Evolutionary conservation across 768 basidiomycete genomes (phyloP).

Genomic region (Terana coerulea): DNA sequence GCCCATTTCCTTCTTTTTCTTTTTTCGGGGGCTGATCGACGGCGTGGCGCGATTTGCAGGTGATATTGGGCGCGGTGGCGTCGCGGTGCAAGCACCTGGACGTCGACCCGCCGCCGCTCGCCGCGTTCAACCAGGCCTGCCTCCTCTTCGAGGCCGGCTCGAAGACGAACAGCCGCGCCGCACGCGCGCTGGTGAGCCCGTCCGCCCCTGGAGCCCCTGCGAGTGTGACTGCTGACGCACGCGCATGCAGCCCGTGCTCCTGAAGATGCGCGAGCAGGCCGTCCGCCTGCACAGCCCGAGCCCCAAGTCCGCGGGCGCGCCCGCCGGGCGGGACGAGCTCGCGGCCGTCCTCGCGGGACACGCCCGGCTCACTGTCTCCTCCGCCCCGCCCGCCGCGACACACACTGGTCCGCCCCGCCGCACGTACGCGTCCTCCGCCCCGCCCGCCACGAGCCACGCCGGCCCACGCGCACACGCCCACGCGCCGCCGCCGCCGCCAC

Average conservation of each 20-base stretch:
- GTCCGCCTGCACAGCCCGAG: slow-evolving; percentile 24
- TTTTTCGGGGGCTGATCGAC: background rate
- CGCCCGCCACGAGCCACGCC: background rate
- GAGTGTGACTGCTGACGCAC: background rate
- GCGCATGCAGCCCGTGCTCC: slow-evolving; percentile 38
- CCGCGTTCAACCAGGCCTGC: slow-evolving; percentile 45
- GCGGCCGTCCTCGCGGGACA: slow-evolving; percentile 33
- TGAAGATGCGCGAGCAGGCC: slow-evolving; percentile 42
- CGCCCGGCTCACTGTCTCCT: slow-evolving; percentile 20
- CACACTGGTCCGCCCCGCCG: background rate
- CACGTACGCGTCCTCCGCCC: background rate
- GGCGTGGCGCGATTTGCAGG: too few relatives aligned
- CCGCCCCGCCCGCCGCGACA: background rate
- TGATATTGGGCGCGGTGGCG: slow-evolving; percentile 53
- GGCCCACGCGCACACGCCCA: too few relatives aligned
- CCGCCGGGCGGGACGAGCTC: slow-evolving; percentile 27
- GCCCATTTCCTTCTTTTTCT: too few relatives aligned
- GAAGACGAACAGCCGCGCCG: slow-evolving; percentile 45
- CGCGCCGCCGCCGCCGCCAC: background rate
- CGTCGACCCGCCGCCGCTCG: slow-evolving; percentile 42
- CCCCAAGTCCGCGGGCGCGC: background rate
- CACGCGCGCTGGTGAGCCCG: slow-evolving; percentile 42
- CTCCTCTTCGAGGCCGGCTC: slow-evolving; percentile 42
- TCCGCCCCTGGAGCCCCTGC: background rate
- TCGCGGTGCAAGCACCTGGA: slow-evolving; percentile 40